Percentiles rank a stretch among this genome's conserved stretches.
Conservation (phyloP, 768 basidiomycete species). For the Mrakia hoshinonis region DNA sequence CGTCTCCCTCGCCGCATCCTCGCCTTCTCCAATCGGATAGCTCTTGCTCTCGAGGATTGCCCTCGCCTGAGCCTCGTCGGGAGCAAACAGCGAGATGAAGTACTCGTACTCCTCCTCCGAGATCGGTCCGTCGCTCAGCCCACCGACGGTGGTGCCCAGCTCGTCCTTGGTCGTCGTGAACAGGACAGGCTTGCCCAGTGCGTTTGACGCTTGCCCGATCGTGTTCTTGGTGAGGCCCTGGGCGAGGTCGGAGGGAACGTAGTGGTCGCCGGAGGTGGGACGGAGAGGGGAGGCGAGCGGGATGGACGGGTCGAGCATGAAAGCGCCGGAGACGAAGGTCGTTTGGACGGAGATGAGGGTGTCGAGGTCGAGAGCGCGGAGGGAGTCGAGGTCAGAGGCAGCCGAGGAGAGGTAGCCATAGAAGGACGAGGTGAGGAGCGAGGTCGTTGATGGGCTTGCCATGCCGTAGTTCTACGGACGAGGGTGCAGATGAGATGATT, state of each 20-base stretch:
- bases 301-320: conserved; percentile 6
- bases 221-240: conserved; percentile 2
- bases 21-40: conserved; percentile 5
- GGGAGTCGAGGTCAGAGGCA: not conserved
- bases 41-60: not conserved
- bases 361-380: not conserved
- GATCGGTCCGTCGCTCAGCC: not conserved
- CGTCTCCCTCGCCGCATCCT: conserved; percentile 8
- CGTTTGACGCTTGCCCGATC: not conserved
- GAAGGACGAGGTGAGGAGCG: conserved; percentile 17
- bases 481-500: not conserved
- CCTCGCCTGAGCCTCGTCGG: not conserved
- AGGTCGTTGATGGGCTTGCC: conserved; percentile 20
- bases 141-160: conserved; percentile 4
- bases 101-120: not conserved
- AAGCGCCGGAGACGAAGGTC: conserved; percentile 5
- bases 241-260: conserved; percentile 15
- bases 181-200: not conserved
- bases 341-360: conserved; percentile 11
- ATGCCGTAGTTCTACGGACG: conserved; percentile 19
- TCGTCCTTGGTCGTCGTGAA: conserved; percentile 24
- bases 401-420: not conserved
- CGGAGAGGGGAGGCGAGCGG: conserved; percentile 22
- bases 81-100: not conserved
- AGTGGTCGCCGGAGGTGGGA: not conserved